Conservation (phyloP, 768 basidiomycete species). For the Gyrodon lividus region DNA sequence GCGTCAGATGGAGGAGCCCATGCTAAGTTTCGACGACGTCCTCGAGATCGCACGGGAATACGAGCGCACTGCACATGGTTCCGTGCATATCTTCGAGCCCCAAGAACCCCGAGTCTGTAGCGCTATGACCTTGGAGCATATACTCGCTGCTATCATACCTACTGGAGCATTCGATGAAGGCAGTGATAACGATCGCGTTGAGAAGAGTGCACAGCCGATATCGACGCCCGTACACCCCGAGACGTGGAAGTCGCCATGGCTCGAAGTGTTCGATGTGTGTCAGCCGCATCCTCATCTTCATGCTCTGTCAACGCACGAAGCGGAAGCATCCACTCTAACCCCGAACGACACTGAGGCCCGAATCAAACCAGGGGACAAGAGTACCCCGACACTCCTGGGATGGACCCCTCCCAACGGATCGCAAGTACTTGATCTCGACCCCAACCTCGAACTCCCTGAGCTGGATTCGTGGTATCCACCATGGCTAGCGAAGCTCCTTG, state of each 20-base stretch:
- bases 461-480: conserved; percentile 6
- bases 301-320: neutral
- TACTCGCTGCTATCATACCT: conserved; percentile 13
- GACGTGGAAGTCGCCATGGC: neutral
- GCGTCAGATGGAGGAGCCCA: conserved; percentile 1
- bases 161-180: conserved; percentile 3
- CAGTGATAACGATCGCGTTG: neutral
- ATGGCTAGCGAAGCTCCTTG: conserved; percentile 3
- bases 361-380: neutral
- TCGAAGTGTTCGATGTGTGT: neutral
- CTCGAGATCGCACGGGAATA: conserved; percentile 31
- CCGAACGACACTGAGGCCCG: neutral
- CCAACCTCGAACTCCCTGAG: conserved; percentile 12
- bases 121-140: conserved; percentile 14
- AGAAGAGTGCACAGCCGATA: neutral
- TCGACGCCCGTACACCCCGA: neutral
- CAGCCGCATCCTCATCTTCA: neutral
- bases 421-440: conserved; percentile 24
- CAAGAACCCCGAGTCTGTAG: conserved; percentile 4
- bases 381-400: conserved; percentile 16
- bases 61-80: conserved; percentile 25
- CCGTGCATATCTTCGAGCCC: conserved; percentile 20
- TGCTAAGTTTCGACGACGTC: conserved; percentile 24
- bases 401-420: conserved; percentile 28
- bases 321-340: neutral